Conservation (phyloP, 2,329 filamentous ascomycete species). For the Pseudomassariella vexata region DNA sequence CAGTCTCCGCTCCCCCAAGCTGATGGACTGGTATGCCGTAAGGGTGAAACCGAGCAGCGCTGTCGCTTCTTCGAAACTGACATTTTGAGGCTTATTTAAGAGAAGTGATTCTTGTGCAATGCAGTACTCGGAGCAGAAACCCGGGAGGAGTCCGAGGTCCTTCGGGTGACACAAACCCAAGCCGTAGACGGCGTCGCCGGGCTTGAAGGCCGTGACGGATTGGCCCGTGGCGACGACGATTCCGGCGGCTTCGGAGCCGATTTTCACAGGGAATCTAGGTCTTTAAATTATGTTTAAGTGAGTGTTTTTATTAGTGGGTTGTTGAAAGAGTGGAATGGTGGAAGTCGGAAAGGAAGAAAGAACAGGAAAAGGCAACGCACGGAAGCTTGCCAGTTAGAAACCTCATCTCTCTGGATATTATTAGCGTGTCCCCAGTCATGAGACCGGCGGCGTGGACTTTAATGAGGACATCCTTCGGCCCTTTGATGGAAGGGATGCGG, state of each 20-base stretch:
- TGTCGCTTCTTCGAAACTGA: constrained; percentile 29
- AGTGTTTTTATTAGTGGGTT: too few relatives aligned
- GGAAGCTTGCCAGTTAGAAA: constrained; percentile 18
- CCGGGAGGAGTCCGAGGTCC: constrained; percentile 17
- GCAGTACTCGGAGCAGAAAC: constrained; percentile 35
- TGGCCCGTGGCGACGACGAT: constrained; percentile 22
- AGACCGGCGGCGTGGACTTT: constrained; percentile 30
- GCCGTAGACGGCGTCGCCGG: constrained; percentile 34
- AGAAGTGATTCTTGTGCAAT: constrained; percentile 28
- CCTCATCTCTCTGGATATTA: constrained; percentile 18
- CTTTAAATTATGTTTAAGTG: too few relatives aligned
- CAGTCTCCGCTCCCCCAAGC: constrained; percentile 29
- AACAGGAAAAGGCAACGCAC: constrained; percentile 14
- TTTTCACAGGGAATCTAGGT: constrained; percentile 18
- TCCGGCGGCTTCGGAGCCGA: constrained; percentile 23
- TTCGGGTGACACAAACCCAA: constrained; percentile 30
- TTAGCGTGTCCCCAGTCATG: constrained; percentile 28
- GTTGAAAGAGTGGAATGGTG: too few relatives aligned
- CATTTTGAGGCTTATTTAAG: constrained; percentile 21
- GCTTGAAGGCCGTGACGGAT: constrained; percentile 20
- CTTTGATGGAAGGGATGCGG: constrained; percentile 36
- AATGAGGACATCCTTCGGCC: constrained; percentile 37
- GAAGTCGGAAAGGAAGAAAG: too few relatives aligned
- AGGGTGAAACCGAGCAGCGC: constrained; percentile 28
- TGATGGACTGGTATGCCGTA: constrained; percentile 39